phyloP scores from a whole-genome alignment of 768 basidiomycete species.

The Russula brevipes region DNA sequence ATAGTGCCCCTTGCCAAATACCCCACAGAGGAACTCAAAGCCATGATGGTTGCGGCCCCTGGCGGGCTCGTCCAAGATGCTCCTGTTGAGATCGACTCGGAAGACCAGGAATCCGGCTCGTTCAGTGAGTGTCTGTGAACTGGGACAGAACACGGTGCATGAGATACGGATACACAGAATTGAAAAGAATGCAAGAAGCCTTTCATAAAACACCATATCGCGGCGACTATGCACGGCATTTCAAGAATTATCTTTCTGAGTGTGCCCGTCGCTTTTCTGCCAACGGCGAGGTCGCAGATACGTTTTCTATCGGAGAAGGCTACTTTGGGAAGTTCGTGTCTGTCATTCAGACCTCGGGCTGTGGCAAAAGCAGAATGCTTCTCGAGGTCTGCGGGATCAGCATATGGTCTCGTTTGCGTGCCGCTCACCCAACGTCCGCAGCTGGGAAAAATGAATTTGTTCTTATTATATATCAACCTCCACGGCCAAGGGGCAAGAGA shows the following conservation, averaged over 20 bases:
- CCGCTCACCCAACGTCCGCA: neutral
- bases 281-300: neutral
- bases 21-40: slow-evolving; percentile 1
- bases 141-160: neutral
- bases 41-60: neutral
- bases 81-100: neutral
- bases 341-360: neutral
- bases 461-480: slow-evolving; percentile 1
- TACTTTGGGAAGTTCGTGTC: neutral
- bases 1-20: neutral
- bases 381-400: neutral
- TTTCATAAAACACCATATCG: slow-evolving; percentile 1
- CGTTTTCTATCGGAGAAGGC: neutral
- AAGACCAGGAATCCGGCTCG: neutral
- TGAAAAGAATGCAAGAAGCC: neutral
- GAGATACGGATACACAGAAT: neutral
- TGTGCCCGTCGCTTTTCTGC: neutral
- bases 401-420: neutral
- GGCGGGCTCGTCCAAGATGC: neutral
- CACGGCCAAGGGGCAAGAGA: neutral
- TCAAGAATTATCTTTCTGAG: neutral
- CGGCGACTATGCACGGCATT: neutral
- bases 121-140: neutral
- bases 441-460: neutral
- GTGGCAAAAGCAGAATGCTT: neutral